Evolutionary conservation across 2,329 filamentous ascomycete genomes (phyloP), one percentile per base, ranked within the genome.

Genomic region (Neofusicoccum umdonicola): DNA sequence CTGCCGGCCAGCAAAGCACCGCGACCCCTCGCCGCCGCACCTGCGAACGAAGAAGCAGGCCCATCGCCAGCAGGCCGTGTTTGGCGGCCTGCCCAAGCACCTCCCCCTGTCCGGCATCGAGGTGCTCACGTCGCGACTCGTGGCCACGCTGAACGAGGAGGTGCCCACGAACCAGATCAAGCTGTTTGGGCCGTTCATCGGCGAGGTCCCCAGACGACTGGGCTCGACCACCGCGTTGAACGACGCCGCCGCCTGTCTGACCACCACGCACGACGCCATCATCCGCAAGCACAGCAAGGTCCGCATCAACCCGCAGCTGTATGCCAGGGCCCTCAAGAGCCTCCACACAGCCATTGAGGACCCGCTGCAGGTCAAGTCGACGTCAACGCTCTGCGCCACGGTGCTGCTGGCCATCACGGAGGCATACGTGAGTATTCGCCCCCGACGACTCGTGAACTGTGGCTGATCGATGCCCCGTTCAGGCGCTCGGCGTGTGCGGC

Each of bases 381-480:
- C 52, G 13, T 50, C 52, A 34, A 64, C 62, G 2, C 52, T 64
- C 7, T 64, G 62, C 35, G 62, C 62, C 3, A 47, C 62, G 8
- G 62, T 56, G 1, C 54, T 64, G 17, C 19, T 64, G 51, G 62
- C 62, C 34, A 64, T 64, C 31, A 64, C 62, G 5, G 62, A 64
- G 44, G 62, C 62, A 17, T 58, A 57, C 19, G 62, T 64, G 37
- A 39, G 62, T 64, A 48, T 19, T 35, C 31, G 11, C 41, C 27
- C n/a, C n/a, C 9, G n/a, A 9, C 35, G 13, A 22, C 22, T 22
- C 34, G 17, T 15, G 35, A 13, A 31, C 6, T 34, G 17, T 27
- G 19, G 19, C 52, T 57, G 51, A 63, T 31, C 19, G 52, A 17
- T 6, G 35, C 4, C 4, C 45, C 7, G 8, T 27, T 17, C 61